phyloP scores from a whole-genome alignment of 768 basidiomycete species.

The Coprinellus micaceus region DNA sequence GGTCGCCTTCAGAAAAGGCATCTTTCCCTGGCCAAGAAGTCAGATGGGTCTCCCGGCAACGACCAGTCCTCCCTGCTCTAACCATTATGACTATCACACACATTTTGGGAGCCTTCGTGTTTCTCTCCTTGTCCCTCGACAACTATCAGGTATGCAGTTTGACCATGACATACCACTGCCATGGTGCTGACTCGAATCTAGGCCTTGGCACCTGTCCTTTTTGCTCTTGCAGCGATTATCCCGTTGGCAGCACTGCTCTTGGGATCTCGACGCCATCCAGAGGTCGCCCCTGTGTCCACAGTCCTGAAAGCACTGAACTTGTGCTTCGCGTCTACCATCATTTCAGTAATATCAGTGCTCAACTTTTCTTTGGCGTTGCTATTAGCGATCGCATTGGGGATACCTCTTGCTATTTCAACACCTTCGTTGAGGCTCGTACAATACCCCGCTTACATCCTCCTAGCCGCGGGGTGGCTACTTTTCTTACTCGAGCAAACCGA shows the following conservation, averaged over 20 bases:
- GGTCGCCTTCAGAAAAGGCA: conserved; percentile 13
- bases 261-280: conserved; percentile 20
- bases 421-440: conserved; percentile 21
- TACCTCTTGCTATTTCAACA: conserved; percentile 53
- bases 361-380: conserved; percentile 87
- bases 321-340: conserved; percentile 80
- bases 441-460: conserved; percentile 39
- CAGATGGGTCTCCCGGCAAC: conserved; percentile 43
- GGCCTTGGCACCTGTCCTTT: conserved; percentile 5
- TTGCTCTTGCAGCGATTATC: conserved; percentile 21
- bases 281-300: conserved; percentile 36
- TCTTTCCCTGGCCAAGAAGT: conserved; percentile 1
- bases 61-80: conserved; percentile 55
- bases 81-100: conserved; percentile 57
- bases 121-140: conserved; percentile 46
- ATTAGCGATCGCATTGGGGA: conserved; percentile 59
- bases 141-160: conserved; percentile 41
- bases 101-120: conserved; percentile 47
- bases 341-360: conserved; percentile 81
- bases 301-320: conserved; percentile 74
- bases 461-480: conserved; percentile 61
- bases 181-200: conserved; percentile 4
- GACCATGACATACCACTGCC: not conserved
- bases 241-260: conserved; percentile 30
- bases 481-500: conserved; percentile 41